Base-by-base conservation (phyloP, 805 yeast species). In the Candida xyloterini region DNA sequence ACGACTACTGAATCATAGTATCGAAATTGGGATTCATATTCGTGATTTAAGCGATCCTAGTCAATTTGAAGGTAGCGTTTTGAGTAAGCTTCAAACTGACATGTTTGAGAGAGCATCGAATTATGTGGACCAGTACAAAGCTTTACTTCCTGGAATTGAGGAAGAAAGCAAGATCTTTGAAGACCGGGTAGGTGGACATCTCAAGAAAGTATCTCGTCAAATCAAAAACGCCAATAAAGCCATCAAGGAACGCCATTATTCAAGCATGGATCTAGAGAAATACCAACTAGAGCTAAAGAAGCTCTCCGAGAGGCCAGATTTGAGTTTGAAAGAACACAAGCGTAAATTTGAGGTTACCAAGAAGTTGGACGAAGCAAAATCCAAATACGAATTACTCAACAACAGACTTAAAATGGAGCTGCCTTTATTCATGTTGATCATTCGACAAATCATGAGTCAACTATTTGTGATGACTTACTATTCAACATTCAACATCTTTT, bases 351-450 rank as follows among this genome's bases (percentile, higher is more conserved):
- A 61, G 29, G 55, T 57, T 16, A 57, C 60, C 35, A 57, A 56
- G 43, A 56, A 55, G 37, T 30, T 57, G 21, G 63, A 53, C 43
- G 54, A 52, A 38, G 60, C 49, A 45, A 63, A 47, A 41, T 60
- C 42, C 52, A 68, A 51, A 34, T 74, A 68, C 48, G 67, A 68
- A 2, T 33, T 43, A 9, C 44, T 66, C 25, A 73, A 76, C 50
- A 44, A 51, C 4, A 35, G 47, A 3, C 58, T 78, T 44, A 73
- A 74, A 41, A 42, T 41, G 22, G 83, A 77, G 29, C 50, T 79
- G 1, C 81, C 82, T 0, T 34, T 44, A 3, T 70, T 75, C 33
- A 62, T 70, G 40, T 40, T 56, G 6, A 52, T 70, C 9, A 55
- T 69, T 0, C 42, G 57, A 3, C 33, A 49, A 10, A 51, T 70